These are phyloP conservation scores for Populus ilicifolia DNA, from an alignment of 345 rosid species.

Conservation along the genomic window DNA sequence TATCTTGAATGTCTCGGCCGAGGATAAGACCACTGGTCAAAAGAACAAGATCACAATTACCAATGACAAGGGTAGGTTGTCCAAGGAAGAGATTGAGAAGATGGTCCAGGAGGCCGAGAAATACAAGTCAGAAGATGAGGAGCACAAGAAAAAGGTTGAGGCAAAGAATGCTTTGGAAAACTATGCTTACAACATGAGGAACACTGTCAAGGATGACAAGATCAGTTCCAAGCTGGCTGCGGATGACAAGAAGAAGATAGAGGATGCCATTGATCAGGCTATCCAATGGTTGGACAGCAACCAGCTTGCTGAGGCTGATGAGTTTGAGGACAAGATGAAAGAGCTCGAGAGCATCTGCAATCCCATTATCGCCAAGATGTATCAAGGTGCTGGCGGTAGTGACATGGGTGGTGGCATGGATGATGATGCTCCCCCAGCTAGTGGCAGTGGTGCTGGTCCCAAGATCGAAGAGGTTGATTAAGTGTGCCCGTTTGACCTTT, in stretches of 20 bases:
- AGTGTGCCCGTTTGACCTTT: not conserved
- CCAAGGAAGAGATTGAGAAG: slow-evolving; percentile 30
- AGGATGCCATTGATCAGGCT: slow-evolving; percentile 27
- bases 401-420: slow-evolving; percentile 22
- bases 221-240: slow-evolving; percentile 18
- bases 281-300: slow-evolving; percentile 27
- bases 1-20: slow-evolving; percentile 33
- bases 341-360: slow-evolving; percentile 28
- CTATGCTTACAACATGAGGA: slow-evolving; percentile 28
- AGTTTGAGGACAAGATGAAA: slow-evolving; percentile 29
- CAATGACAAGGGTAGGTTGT: slow-evolving; percentile 27
- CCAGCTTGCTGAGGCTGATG: slow-evolving; percentile 25
- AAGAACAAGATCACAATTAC: slow-evolving; percentile 34
- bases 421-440: slow-evolving; percentile 23
- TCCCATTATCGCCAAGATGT: slow-evolving; percentile 30
- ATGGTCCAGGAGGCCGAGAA: slow-evolving; percentile 31
- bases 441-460: slow-evolving; percentile 29
- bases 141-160: slow-evolving; percentile 32
- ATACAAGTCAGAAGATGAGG: slow-evolving; percentile 26
- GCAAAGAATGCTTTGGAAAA: slow-evolving; percentile 26
- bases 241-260: slow-evolving; percentile 28
- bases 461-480: slow-evolving; percentile 34
- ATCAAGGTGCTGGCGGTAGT: slow-evolving; percentile 21
- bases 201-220: slow-evolving; percentile 25
- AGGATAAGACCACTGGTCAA: slow-evolving; percentile 33